Base-by-base conservation (phyloP, 2,329 filamentous ascomycete species). In the Aspergillus ibericus region DNA sequence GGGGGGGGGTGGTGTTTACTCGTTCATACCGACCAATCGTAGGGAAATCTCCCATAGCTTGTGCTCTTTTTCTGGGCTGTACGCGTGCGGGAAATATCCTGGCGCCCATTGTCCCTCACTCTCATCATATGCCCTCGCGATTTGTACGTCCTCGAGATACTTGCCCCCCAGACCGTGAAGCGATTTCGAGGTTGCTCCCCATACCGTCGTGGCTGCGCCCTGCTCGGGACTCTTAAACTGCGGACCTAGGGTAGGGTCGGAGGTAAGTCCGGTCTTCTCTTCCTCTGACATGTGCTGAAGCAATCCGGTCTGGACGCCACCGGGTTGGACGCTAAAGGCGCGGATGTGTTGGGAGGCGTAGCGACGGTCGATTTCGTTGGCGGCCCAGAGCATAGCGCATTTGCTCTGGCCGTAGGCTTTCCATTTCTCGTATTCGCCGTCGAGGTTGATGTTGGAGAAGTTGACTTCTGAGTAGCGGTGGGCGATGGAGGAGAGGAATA, bases 291-390 rank as follows among this genome's bases (percentile, higher is more conserved):
- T 27, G 42, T 62, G 42, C 13, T 55, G 40, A 20, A 27, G 36
- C 46, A 60, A 18, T 27, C 32, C 29, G 5, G 52, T 60, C 2
- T 29, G 9, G 6, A 60, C 53, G 2, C 36, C 38, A 7, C 83
- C 82, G 0, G 82, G 83, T 55, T 83, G 78, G 5, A 83, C 55
- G 18, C 73, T 74, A 15, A 72, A 67, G 0, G 75, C 80, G 53
- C 81, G 81, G 0, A 85, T 60, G 1, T 79, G 77, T 3, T 70
- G 64, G 0, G 66, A 25, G 1, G 77, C 80, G 61, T 82, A 84
- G 0, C 74, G 75, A 1, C 82, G 75, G 32, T 84, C 81, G 25
- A 85, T 74, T 56, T 83, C 75, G 59, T 80, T 82, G 3, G 82
- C 78, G 53, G 81, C 78, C 61, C 77, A 81, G 16, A 84, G 75